Evolutionary conservation across 768 basidiomycete genomes (phyloP).

Genomic region (Leccinum aurantiacum): DNA sequence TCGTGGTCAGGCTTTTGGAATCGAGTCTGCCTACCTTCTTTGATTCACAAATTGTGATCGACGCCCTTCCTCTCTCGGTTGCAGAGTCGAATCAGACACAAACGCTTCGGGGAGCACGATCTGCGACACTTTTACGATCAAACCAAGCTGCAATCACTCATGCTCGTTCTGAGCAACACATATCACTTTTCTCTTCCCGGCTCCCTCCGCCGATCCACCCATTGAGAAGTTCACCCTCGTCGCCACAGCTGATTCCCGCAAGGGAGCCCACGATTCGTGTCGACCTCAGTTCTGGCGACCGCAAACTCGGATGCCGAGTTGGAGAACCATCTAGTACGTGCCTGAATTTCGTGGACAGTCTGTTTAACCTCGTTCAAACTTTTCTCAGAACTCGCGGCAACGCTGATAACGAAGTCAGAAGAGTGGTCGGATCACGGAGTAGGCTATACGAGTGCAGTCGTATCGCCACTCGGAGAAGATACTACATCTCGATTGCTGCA

Average conservation of each 20-base stretch:
- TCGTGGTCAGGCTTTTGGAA: slow-evolving; percentile 40
- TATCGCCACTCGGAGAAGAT: not conserved
- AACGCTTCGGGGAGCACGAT: slow-evolving; percentile 1
- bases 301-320: slow-evolving; percentile 15
- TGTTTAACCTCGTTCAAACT: not conserved
- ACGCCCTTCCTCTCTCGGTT: not conserved
- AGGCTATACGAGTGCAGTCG: too few species aligned
- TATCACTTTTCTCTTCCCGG: not conserved
- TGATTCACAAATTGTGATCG: slow-evolving; percentile 15
- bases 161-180: not conserved
- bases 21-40: slow-evolving; percentile 21
- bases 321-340: slow-evolving; percentile 8
- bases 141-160: too few species aligned
- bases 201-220: slow-evolving; percentile 8
- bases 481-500: too few species aligned
- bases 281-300: slow-evolving; percentile 9
- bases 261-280: slow-evolving; percentile 5
- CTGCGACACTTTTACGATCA: not conserved
- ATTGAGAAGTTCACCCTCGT: not conserved
- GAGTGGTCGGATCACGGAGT: slow-evolving; percentile 8
- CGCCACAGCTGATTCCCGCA: not conserved
- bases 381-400: not conserved
- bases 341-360: not conserved
- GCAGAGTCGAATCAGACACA: not conserved
- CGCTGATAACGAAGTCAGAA: slow-evolving; percentile 6